Base-by-base conservation (phyloP, 352 stramenopile species). In the Globisporangium apiculatum region DNA sequence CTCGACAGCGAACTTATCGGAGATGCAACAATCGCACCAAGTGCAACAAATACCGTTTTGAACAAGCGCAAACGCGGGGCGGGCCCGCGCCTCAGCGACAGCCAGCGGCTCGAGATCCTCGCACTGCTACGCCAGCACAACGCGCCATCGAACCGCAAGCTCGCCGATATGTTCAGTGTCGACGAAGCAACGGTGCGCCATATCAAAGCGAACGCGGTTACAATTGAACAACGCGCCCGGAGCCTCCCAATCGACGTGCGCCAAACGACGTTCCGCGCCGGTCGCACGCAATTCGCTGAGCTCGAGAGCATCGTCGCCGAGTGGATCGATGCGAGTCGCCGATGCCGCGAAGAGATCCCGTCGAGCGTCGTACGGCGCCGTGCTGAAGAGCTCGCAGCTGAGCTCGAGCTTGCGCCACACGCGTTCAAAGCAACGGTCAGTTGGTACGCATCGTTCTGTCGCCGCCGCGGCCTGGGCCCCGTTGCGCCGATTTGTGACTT, bases 151-250 rank as follows among this genome's bases (percentile, higher is more conserved):
- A 64, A 59, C 51, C 51, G 58, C 8, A 58, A 59, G 17, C 46
- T 64, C 37, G 58, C 58, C 12, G 51, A 49, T 15, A 41, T 47
- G 17, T 64, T 47, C 51, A 55, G 35, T 14, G 53, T 64, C 51
- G 53, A 64, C 18, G 59, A 65, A 43, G 53, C 52, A 7, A 60
- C 52, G 59, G 60, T 60, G 11, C 58, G 58, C 42, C 58, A 58
- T 43, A 47, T 63, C 43, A 58, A 63, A 53, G 12, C 53, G 43
- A 63, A 63, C 45, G 45, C 58, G 2, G 42, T 24, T 8, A 35
- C 42, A 17, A 56, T 63, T 10, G 10, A 31, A 5, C 17, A 49
- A 4, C 58, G 58, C 43, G 51, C 58, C 7, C 43, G 47, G 10
- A 63, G 51, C 14, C 18, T 49, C 2, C 51, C 58, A 3, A 40